Evolutionary conservation across 495 filamentous ascomycete species (phyloP), one percentile per base, ranked within the genome.

Genomic region (Friedmanniomyces simplex): DNA sequence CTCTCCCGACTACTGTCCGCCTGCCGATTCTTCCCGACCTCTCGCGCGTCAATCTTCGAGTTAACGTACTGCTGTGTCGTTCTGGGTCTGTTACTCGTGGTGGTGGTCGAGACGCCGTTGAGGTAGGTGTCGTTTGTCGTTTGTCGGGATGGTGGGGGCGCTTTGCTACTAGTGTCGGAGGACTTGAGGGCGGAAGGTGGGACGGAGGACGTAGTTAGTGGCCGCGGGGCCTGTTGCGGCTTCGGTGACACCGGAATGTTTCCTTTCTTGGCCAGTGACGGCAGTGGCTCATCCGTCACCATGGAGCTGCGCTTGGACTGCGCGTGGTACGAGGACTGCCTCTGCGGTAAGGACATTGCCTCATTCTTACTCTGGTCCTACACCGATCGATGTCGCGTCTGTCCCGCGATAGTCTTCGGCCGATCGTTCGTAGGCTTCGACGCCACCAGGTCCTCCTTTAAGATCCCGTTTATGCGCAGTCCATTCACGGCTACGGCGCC

Each of bases 381-480:
- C 5, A 52, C 26, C 12, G 49, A 51, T 6, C n/a, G 10, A 18
- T 26, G 48, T 1, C 42, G 21, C 1, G 34, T 24, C 18, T 26
- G 41, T 24, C 28, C 57, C 20, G 42, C 57, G 20, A 60, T 36
- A 22, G 57, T 60, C 21, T 57, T 60, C 2, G 61, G 61, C 16
- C 61, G 57, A 1, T 53, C 50, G 30, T 49, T 45, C 3, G 30
- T 11, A 25, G 25, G 24, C 14, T 37, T 45, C 1, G 52, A 25
- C 18, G 26, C 30, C 16, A 32, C n/a, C 20, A 66, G 52, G 16
- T 56, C 46, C n/a, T 64, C 61, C 8, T 50, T 53, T 8, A 57
- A 60, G 49, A 64, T 54, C 21, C 57, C 57, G 24, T 64, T 64
- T 52, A 64, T 57, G 37, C 61, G 61, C 18, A 64, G 48, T 10